Conservation (phyloP, 176 grass and related monocot genomes). For the Miscanthus lutarioriparius region DNA sequence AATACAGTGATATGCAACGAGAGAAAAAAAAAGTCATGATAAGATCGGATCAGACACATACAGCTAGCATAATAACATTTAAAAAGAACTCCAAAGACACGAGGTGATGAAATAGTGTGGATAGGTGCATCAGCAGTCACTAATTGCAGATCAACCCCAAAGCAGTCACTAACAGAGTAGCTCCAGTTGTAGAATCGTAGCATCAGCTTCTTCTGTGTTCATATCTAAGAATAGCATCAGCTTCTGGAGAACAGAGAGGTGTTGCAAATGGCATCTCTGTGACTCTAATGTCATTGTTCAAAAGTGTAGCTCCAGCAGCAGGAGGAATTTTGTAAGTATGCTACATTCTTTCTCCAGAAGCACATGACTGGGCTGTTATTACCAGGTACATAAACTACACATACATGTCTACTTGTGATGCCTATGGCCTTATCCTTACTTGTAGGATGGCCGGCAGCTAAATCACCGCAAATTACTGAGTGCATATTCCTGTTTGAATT, state of each 20-base stretch:
- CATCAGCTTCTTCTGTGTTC: too few relatives aligned
- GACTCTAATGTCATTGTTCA: conserved; percentile 63
- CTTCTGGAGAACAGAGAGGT: conserved; percentile 69
- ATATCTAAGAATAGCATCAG: too few relatives aligned
- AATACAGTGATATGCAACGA: too few relatives aligned
- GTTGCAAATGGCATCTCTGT: conserved; percentile 76
- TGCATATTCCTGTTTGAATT: background rate
- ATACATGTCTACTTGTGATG: background rate
- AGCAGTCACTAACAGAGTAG: too few relatives aligned
- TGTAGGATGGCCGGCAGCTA: background rate
- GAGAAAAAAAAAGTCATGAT: too few relatives aligned
- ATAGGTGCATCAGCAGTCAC: too few relatives aligned
- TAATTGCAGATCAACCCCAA: too few relatives aligned
- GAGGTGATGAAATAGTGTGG: too few relatives aligned
- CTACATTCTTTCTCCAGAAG: conserved; percentile 23
- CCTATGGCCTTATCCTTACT: background rate
- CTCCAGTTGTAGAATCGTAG: too few relatives aligned
- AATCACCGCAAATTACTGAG: background rate
- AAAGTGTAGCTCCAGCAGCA: conserved; percentile 45
- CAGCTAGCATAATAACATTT: too few relatives aligned
- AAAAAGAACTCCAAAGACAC: too few relatives aligned
- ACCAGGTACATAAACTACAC: background rate
- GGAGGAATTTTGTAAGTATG: conserved; percentile 66
- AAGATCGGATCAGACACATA: too few relatives aligned
- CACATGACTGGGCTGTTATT: background rate